A percentile compares a stretch with the other conserved stretches of the same genome.
These are phyloP conservation scores for Lasiosphaeriaceae sp. DNA, from an alignment of 495 filamentous ascomycete genomes.

Conservation along the genomic window DNA sequence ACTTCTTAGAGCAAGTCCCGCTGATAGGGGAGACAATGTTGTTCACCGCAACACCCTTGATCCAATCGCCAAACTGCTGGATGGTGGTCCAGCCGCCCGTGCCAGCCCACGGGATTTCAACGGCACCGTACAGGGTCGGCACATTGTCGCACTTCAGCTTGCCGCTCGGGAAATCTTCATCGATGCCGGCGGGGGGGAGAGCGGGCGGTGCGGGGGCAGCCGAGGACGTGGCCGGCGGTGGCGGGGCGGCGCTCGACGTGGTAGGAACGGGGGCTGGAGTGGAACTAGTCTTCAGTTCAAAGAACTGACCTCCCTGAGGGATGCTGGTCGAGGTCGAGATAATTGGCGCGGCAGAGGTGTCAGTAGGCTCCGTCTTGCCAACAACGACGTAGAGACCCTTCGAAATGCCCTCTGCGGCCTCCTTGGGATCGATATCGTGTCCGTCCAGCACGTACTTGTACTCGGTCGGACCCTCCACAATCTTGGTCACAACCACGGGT, in stretches of 20 bases:
- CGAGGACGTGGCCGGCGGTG: conserved; percentile 24
- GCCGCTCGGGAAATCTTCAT: conserved; percentile 73
- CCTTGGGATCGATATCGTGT: conserved; percentile 44
- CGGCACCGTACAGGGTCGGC: conserved; percentile 79
- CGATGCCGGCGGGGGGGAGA: conserved; percentile 43
- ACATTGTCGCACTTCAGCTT: conserved; percentile 66
- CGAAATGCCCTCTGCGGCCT: conserved; percentile 61
- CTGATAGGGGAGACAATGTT: conserved; percentile 61
- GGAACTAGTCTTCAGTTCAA: conserved; percentile 27
- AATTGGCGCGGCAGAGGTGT: conserved; percentile 33
- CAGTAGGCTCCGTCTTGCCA: conserved; percentile 42
- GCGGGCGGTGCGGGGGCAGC: conserved; percentile 14
- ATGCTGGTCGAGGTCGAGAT: conserved; percentile 21
- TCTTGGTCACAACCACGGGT: conserved; percentile 26
- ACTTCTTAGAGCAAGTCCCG: conserved; percentile 57
- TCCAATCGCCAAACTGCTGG: conserved; percentile 49
- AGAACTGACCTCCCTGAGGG: conserved; percentile 29
- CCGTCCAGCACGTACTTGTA: conserved; percentile 59
- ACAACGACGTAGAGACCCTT: conserved; percentile 51
- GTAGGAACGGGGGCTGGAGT: conserved; percentile 2
- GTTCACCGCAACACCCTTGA: conserved; percentile 34
- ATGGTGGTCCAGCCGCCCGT: conserved; percentile 79
- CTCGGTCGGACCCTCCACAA: conserved; percentile 48
- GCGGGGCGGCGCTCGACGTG: conserved; percentile 22
- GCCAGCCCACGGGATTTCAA: conserved; percentile 63